Evolutionary conservation across 2,329 filamentous ascomycete genomes (phyloP), one percentile per base, ranked within the genome.

Genomic region (Penicillium sp.): DNA sequence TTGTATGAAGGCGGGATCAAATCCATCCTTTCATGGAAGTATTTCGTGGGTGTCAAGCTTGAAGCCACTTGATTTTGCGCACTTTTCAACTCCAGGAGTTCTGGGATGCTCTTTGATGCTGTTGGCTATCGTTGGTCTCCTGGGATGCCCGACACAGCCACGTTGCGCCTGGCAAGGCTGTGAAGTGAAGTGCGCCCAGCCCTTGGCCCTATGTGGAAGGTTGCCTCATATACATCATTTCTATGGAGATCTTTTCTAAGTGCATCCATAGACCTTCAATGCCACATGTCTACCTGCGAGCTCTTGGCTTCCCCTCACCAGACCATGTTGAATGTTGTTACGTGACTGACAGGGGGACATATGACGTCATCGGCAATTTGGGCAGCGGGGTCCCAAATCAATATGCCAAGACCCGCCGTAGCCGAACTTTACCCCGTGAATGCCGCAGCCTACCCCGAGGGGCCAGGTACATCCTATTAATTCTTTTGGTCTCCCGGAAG

Each of bases 1-100:
- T 85, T 79, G 69, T 88, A 88, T n/a, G 84, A 84, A 4, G 86
- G 86, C 34, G 84, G 83, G 54, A 83, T 77, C 53, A 82, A 79
- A 67, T 87, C 84, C 83, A 86, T 86, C 43, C 57, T 39, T 20
- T 6, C 15, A 17, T 20, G 10, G 22, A 35, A 4, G 45, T 35
- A 8, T 31, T 31, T 31, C 5, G n/a, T 20, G 28, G n/a, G 28
- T 28, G 8, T 49, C 28, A 35, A 35, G 4, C 45, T 20, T 35
- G 45, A 7, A 5, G 28, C 28, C 17, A 35, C n/a, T 11, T 35
- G 7, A 7, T n/a, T 35, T 14, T 14, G 45, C 5, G n/a, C 28
- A 14, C n/a, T 35, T 49, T 20, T 20, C 8, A 34, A 25, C 25
- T 5, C 45, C 15, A 7, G 17, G 2, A 20, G 34, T 34, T n/a